phyloP scores from a whole-genome alignment of 2,329 filamentous ascomycete genomes.

The Trichoderma aggressivum region DNA sequence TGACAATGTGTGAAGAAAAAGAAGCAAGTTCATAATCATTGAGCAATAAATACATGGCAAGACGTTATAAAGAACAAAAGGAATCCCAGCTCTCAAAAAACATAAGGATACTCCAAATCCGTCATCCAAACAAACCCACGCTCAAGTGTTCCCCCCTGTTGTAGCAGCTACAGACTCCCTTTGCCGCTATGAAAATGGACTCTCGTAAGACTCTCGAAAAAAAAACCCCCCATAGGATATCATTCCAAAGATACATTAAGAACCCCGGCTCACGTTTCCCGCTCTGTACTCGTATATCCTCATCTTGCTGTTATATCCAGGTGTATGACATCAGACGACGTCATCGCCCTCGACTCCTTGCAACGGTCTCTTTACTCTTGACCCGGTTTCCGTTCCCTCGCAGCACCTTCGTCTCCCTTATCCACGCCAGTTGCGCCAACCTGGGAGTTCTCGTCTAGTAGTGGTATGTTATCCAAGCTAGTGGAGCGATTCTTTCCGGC shows the following conservation, averaged over 20 bases:
- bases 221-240: neutral
- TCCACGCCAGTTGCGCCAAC: conserved; percentile 43
- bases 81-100: neutral
- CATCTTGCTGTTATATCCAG: neutral
- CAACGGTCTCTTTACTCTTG: neutral
- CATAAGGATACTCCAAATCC: neutral
- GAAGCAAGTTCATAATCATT: neutral
- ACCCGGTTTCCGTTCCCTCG: conserved; percentile 45
- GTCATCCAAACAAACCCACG: neutral
- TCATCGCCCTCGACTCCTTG: neutral
- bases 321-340: neutral
- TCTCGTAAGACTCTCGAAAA: neutral
- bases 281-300: neutral
- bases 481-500: conserved; percentile 25
- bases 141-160: neutral
- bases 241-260: conserved; percentile 5
- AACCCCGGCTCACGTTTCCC: neutral
- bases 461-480: conserved; percentile 54
- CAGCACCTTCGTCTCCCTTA: conserved; percentile 42
- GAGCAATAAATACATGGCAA: neutral
- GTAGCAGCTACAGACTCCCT: neutral
- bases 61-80: neutral
- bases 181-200: neutral
- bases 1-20: neutral
- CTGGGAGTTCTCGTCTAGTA: conserved; percentile 47